These are phyloP conservation scores for Pleurotus djamor DNA, from an alignment of 768 basidiomycete species.

Conservation along the genomic window DNA sequence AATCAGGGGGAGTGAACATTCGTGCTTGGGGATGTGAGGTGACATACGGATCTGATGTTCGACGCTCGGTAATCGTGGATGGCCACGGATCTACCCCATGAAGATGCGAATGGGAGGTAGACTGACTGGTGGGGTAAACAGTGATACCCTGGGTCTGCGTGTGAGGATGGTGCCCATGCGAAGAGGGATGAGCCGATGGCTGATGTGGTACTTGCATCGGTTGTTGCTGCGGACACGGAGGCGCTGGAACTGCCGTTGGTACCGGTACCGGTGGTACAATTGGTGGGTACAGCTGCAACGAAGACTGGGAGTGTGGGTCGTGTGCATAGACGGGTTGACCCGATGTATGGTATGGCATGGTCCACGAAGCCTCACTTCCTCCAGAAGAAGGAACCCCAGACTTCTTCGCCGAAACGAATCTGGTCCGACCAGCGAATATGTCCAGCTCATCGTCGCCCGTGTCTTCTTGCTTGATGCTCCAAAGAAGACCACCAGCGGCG, in stretches of 20 bases:
- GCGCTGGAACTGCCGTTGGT: neutral
- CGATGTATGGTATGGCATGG: slow-evolving; percentile 3
- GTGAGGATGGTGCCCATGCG: slow-evolving; percentile 9
- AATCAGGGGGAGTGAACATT: neutral
- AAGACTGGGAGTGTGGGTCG: neutral
- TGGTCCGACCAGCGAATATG: slow-evolving; percentile 67
- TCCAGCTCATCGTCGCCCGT: slow-evolving; percentile 61
- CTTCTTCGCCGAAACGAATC: slow-evolving; percentile 52
- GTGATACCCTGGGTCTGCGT: neutral
- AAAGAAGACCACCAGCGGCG: slow-evolving; percentile 37
- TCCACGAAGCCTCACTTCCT: neutral
- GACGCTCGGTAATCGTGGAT: neutral
- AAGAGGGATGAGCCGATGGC: slow-evolving; percentile 8
- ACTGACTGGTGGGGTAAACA: neutral
- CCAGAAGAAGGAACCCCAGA: slow-evolving; percentile 13
- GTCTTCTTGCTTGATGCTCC: slow-evolving; percentile 52
- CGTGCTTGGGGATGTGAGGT: too few relatives aligned
- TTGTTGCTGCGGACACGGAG: slow-evolving; percentile 7
- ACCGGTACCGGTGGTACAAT: too few relatives aligned
- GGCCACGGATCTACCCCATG: neutral
- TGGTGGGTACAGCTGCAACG: neutral
- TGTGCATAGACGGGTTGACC: slow-evolving; percentile 5
- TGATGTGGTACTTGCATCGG: neutral
- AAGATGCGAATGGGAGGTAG: neutral
- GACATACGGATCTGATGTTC: neutral